A percentile compares a stretch with the other conserved stretches of the same genome.
phyloP scores from a whole-genome alignment of 139 green algal species.

The Diplosphaera chodatii region DNA sequence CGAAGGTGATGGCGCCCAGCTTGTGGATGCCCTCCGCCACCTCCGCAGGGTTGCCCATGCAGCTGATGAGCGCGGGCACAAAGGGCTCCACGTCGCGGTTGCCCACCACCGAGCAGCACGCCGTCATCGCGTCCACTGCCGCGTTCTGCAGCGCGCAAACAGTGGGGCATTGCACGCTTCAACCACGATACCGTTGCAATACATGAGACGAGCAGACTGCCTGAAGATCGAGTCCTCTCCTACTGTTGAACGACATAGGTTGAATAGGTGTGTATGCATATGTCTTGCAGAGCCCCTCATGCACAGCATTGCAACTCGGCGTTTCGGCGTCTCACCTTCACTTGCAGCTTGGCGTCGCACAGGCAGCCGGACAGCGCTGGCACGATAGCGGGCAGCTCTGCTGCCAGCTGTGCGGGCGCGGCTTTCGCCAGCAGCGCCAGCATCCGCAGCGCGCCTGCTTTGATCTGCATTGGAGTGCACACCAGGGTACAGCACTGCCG shows the following conservation, averaged over 20 bases:
- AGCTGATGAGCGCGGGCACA: constrained; percentile 52
- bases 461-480: constrained; percentile 10
- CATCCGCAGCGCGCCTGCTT: constrained; percentile 18
- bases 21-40: constrained; percentile 59
- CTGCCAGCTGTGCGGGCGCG: background rate
- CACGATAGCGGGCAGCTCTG: constrained; percentile 12
- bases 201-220: too few species aligned
- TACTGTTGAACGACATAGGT: too few species aligned
- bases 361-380: constrained; percentile 14
- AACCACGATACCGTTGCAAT: too few species aligned
- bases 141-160: constrained; percentile 16
- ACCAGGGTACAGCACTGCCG: too few species aligned
- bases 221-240: too few species aligned
- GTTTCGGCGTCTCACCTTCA: background rate
- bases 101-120: constrained; percentile 34
- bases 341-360: constrained; percentile 16
- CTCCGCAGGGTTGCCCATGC: constrained; percentile 35
- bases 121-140: constrained; percentile 33
- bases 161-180: too few species aligned
- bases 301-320: too few species aligned
- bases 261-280: too few species aligned
- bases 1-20: constrained; percentile 68
- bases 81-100: constrained; percentile 70
- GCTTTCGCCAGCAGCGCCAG: constrained; percentile 14
- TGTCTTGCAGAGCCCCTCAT: too few species aligned